Evolutionary conservation across 2,329 filamentous ascomycete species (phyloP), one percentile per base, ranked within the genome.

Genomic region (Sordariomycetes sp.): DNA sequence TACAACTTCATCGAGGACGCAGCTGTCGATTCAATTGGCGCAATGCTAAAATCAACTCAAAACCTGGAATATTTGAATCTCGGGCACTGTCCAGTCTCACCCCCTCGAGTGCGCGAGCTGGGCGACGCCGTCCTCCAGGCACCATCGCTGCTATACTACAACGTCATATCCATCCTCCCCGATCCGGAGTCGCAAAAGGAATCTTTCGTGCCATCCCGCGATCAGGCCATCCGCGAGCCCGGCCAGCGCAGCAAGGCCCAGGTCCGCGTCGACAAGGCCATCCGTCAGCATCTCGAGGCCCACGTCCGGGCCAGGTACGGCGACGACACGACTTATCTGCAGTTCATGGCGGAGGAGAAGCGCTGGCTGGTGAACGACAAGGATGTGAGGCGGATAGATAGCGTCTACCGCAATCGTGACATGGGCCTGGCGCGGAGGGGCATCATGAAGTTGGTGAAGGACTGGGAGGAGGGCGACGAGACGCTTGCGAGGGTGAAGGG

Each of bases 1-100:
- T 69, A 63, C 50, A 70, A 70, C 39, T 69, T 57, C 47, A 51
- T 70, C 27, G 57, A 60, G 19, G 61, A 65, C 37, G 49, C 27
- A 5, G 49, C 52, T 14, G 47, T 58, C 4, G 39, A 47, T 3
- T 42, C 54, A 16, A 48, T 70, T 8, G 39, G 44, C 23, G 39
- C 44, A 11, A 43, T 69, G 14, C 38, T 68, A 33, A 40, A 39
- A 11, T 45, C 46, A 5, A 47, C 50, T 14, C 42, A 49, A 8
- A 39, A 39, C 8, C 48, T 70, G 6, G 44, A 56, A 19, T 67
- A 63, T 38, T 46, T 70, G 26, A 63, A 61, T 39, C 51, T 70
- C 23, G 55, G 57, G 6, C 53, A 58, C 35, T 64, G 49, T 38
- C 49, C 48, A 35, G 48, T 55, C 28, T 47, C 59, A 14, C 48